These are phyloP conservation scores for Calamus simplicifolius DNA, from an alignment of 176 grass and related monocot species.

Conservation along the genomic window DNA sequence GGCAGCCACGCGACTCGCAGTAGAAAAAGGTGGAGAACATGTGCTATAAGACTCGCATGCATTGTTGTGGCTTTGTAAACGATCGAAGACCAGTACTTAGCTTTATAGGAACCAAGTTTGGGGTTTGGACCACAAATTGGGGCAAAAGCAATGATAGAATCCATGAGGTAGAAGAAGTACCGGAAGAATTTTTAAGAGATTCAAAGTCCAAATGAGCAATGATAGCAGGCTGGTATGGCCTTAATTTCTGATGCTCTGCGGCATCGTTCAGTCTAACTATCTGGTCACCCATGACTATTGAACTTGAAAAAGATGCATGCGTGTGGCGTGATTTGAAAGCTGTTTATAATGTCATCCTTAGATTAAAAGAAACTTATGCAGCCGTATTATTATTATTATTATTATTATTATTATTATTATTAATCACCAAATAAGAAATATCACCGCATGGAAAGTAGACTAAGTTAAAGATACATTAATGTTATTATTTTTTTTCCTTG, in stretches of 20 bases:
- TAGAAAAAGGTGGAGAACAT: conserved; percentile 28
- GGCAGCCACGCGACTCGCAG: conserved; percentile 5
- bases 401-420: no score
- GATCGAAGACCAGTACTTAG: no score
- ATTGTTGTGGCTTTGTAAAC: no score
- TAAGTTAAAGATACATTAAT: no score
- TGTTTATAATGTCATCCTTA: conserved; percentile 18
- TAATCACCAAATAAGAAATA: no score
- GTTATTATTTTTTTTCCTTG: no score
- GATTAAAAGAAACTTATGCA: conserved; percentile 8
- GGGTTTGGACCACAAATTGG: conserved; percentile 8
- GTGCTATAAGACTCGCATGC: background rate
- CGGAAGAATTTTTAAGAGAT: conserved; percentile 21
- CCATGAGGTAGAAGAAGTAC: conserved; percentile 34
- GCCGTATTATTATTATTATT: background rate
- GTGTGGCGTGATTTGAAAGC: conserved; percentile 2
- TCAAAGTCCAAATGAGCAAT: conserved; percentile 23
- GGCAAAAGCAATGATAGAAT: conserved; percentile 22
- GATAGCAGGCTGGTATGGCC: conserved; percentile 5
- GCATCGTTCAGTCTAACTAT: conserved; percentile 14
- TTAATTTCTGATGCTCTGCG: conserved; percentile 13
- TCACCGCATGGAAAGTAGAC: no score
- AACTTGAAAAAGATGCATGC: background rate
- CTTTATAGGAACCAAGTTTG: conserved; percentile 9
- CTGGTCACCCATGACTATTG: conserved; percentile 2